Base-by-base conservation (phyloP, 2,329 filamentous ascomycete species). In the Aureobasidium sp. region DNA sequence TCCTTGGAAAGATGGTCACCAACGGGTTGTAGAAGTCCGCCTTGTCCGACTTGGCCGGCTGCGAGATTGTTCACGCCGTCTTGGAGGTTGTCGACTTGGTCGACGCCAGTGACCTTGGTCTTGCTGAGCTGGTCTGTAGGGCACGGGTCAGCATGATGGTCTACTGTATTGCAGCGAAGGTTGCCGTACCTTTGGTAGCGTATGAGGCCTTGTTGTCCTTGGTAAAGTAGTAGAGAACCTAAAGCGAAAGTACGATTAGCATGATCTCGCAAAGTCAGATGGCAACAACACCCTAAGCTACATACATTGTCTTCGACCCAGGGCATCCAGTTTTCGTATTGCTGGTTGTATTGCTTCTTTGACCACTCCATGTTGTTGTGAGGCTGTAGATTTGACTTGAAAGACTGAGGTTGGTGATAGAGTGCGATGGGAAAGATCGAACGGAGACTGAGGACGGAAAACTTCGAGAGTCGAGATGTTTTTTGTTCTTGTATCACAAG, bases 181-280 rank as follows among this genome's bases (percentile, higher is more conserved):
- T 23, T 31, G 42, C 71, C 75, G 35, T 71, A 88, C 87, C 80
- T 73, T 86, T 89, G 1, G 86, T 80, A 6, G 83, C 77, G 68
- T 90, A 90, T 69, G 82, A 86, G 5, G 85, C 82, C 74, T 90
- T 89, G 79, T 90, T 90, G 69, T 89, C 86, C 64, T 85, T 86
- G 67, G 85, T 88, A 73, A 89, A 89, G 78, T 83, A 89, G 57
- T 79, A 78, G 29, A 90, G 79, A 70, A 88, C 89, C 62, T 43
- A 25, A 15, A n/a, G 17, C 17, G n/a, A n/a, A n/a, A n/a, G n/a
- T n/a, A n/a, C n/a, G n/a, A n/a, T n/a, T n/a, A n/a, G n/a, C n/a
- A n/a, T n/a, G n/a, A n/a, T n/a, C n/a, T n/a, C n/a, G n/a, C n/a
- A n/a, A n/a, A n/a, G n/a, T n/a, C n/a, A n/a, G n/a, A n/a, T n/a